Evolutionary conservation across 495 filamentous ascomycete genomes (phyloP).

Genomic region (Ascobolus immersus): DNA sequence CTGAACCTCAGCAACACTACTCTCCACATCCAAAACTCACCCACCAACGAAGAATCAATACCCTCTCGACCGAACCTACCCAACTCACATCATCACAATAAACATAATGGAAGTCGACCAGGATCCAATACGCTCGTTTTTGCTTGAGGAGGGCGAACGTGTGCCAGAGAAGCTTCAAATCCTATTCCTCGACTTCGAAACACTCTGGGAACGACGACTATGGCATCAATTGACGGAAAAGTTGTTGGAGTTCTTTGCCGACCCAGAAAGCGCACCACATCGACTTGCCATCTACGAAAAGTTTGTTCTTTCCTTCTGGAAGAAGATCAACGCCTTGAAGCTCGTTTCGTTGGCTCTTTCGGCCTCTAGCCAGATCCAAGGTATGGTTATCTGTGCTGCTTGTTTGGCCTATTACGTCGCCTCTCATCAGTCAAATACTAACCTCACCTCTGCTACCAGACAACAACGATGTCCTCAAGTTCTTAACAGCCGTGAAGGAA

Average conservation of each 20-base stretch:
- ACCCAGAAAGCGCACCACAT: slow-evolving; percentile 53
- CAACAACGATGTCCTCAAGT: slow-evolving; percentile 62
- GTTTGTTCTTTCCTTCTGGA: slow-evolving; percentile 86
- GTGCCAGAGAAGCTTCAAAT: slow-evolving; percentile 62
- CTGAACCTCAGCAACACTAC: too few species aligned
- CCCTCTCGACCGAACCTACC: slow-evolving; percentile 3
- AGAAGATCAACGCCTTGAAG: slow-evolving; percentile 97
- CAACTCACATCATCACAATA: slow-evolving; percentile 18
- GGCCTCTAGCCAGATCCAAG: slow-evolving; percentile 63
- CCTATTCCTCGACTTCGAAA: slow-evolving; percentile 78
- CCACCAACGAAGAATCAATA: too few species aligned
- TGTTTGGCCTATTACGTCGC: neutral
- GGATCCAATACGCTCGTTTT: slow-evolving; percentile 75
- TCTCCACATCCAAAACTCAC: too few species aligned
- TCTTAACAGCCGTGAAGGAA: slow-evolving; percentile 57
- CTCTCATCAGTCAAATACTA: slow-evolving; percentile 1
- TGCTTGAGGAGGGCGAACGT: slow-evolving; percentile 60
- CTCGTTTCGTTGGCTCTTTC: slow-evolving; percentile 71
- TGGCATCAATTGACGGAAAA: slow-evolving; percentile 95
- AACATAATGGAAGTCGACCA: slow-evolving; percentile 17
- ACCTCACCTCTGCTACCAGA: slow-evolving; percentile 25
- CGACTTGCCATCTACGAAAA: slow-evolving; percentile 72
- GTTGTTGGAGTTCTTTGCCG: slow-evolving; percentile 69
- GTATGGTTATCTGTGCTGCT: slow-evolving; percentile 22
- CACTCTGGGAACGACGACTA: slow-evolving; percentile 92